Base-by-base conservation (phyloP, 148 eudicot genomes). In the Chenopodium quinoa region DNA sequence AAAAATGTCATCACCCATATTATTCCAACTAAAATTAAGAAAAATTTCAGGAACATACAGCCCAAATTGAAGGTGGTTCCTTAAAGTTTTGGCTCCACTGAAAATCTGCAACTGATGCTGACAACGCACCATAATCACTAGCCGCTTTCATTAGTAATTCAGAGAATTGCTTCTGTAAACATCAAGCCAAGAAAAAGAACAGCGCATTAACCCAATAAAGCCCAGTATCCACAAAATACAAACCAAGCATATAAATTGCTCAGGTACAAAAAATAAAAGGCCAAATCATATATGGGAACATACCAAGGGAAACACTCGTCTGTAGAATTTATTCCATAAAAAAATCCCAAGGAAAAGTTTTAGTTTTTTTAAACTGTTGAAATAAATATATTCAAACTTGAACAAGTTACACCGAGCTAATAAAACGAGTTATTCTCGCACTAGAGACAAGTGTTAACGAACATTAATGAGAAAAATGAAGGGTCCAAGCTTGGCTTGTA, bases 51-150 rank as follows among this genome's bases (percentile, higher is more conserved):
- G 48, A 56, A 88, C 90, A 77, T 91, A 92, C 97, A 76, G 90
- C 97, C 97, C 97, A 92, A 47, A 92, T 89, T 54, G 97, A 83
- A 71, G 99, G 99, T 77, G 99, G 97, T 79, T 95, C 99, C 86
- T 93, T 95, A 79, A 93, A 95, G 83, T 93, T 95, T 79, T 95
- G 99, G 85, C 87, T 95, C 99, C 99, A 95, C 65, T 95, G 97
- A 81, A 95, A 91, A 86, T 93, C 99, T 50, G 94, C 87, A 85
- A 96, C 93, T 11, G 99, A 93, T 60, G 98, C 89, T 47, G 99
- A 93, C 86, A 96, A 88, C 65, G 95, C 91, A 75, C 99, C 99
- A 89, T 96, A 96, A 90, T 96, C 99, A 88, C 94, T 93, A 14
- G 99, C 99, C 75, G 99, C 98, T 88, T 91, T 96, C 99, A 93